Base-by-base conservation (phyloP, 1,284 basidiomycete species). In the Melampsora occidentalis region DNA sequence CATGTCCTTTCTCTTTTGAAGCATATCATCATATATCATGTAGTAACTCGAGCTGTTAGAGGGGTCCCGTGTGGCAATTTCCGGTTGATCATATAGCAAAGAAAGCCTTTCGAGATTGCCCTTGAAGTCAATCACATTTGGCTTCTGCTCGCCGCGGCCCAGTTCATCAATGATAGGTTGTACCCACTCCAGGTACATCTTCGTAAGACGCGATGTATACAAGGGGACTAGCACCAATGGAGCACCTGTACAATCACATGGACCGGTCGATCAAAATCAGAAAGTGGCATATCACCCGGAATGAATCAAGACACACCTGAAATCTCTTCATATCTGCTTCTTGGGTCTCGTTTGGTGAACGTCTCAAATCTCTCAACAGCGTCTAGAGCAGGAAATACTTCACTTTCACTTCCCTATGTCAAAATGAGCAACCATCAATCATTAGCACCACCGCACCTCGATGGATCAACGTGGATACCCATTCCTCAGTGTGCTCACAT, bases 141-240 rank as follows among this genome's bases (percentile, higher is more conserved):
- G 28, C 10, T 25, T 59, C 53, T 59, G 53, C 10, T 59, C 28
- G 20, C n/a, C 22, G 4, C 16, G n/a, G 28, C 28, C 28, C 28
- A 46, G 46, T 59, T 16, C 28, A 59, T 59, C n/a, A 22, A 59
- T 22, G n/a, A 59, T 59, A 25, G 53, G 53, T 31, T 25, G 53
- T 16, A 59, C 14, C 53, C 53, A 59, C 18, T 59, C 53, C 53
- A 59, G n/a, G 6, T 59, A 59, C 53, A 25, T 59, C 28, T 59
- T 59, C 16, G 53, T 59, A 10, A 59, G 53, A 31, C n/a, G n/a
- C 16, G 53, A 59, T 25, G 53, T 59, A 31, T 59, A 59, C n/a
- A 59, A 59, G 20, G 53, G 53, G n/a, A 59, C 53, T 59, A 59
- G 18, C 22, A 59, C 53, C 18, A 59, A 59, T 59, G 53, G 53